Conservation (phyloP, 2,329 filamentous ascomycete species). For the Apiospora sp. region DNA sequence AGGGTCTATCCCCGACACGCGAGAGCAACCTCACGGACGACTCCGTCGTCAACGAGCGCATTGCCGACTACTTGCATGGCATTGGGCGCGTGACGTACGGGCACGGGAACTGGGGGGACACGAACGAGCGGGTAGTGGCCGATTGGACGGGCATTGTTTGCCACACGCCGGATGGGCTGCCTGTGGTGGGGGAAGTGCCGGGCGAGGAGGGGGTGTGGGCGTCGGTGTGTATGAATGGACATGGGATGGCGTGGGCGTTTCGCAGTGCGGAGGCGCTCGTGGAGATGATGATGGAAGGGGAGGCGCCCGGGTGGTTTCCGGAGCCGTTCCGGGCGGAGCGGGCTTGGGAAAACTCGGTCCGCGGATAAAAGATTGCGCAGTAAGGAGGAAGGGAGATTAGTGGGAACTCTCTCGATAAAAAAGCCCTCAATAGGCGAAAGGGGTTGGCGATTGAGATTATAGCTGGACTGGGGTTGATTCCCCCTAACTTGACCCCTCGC, state of each 20-base stretch:
- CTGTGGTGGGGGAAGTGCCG: conserved; percentile 1
- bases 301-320: conserved; percentile 13
- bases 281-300: conserved; percentile 18
- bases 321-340: neutral
- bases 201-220: conserved; percentile 5
- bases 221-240: conserved; percentile 9
- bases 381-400: neutral
- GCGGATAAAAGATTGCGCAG: neutral
- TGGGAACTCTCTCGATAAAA: no score
- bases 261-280: conserved; percentile 14
- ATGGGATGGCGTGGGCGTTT: conserved; percentile 19
- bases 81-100: conserved; percentile 12
- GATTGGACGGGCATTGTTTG: conserved; percentile 19
- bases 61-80: neutral
- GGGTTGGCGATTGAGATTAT: no score
- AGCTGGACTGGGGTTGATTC: no score
- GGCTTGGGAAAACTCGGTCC: neutral
- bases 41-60: neutral
- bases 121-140: neutral
- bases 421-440: no score
- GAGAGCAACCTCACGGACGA: conserved; percentile 17
- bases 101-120: conserved; percentile 9
- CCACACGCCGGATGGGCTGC: conserved; percentile 13
- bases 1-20: neutral
- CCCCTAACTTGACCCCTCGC: no score